Conservation (phyloP, 805 yeast genomes). For the Lipomyces starkeyi region DNA sequence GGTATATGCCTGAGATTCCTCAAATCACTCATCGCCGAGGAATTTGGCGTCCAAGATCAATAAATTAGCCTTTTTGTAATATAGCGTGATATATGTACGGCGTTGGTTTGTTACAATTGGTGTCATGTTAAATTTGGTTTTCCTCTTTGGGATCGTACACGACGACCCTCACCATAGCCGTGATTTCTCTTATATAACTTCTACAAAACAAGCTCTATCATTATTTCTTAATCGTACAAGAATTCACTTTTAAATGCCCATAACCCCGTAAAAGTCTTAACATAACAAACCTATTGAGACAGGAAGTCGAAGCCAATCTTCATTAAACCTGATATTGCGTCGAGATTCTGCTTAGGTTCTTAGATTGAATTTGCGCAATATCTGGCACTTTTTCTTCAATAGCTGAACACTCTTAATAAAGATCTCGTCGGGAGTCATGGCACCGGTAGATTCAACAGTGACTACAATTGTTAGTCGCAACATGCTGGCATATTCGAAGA, state of each 20-base stretch:
- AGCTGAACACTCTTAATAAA: constrained; percentile 89
- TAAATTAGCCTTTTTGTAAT: background rate
- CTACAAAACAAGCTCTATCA: background rate
- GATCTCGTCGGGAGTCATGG: constrained; percentile 96
- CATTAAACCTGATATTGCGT: background rate
- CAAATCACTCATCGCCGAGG: background rate
- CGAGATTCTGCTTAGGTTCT: constrained; percentile 12
- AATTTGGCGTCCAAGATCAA: background rate
- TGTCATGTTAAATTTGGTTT: background rate
- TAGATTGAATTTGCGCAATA: constrained; percentile 36
- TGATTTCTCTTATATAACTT: background rate
- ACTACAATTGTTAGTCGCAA: constrained; percentile 42
- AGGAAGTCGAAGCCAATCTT: background rate
- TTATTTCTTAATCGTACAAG: background rate
- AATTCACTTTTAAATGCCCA: background rate
- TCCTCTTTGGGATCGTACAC: background rate
- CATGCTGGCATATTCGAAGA: background rate
- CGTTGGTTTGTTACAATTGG: constrained; percentile 2
- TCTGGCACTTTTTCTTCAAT: constrained; percentile 67
- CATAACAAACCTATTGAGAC: background rate
- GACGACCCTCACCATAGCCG: background rate
- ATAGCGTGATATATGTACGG: background rate
- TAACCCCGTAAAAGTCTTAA: background rate
- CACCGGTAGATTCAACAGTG: constrained; percentile 94
- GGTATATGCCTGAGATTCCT: background rate